phyloP scores from a whole-genome alignment of 2,329 filamentous ascomycete species.

The Penicillium sp. region DNA sequence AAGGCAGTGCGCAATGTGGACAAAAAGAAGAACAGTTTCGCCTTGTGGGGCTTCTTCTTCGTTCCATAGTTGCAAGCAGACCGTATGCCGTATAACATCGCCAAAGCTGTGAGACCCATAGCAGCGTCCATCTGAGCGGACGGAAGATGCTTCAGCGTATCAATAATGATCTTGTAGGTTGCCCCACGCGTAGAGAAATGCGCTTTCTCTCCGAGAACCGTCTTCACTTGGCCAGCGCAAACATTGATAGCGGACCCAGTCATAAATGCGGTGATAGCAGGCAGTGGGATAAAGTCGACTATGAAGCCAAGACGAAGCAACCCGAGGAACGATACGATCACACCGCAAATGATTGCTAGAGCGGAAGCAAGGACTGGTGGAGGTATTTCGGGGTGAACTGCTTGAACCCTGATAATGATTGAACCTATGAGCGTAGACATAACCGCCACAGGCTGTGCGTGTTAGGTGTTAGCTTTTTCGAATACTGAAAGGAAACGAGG shows the following conservation, averaged over 20 bases:
- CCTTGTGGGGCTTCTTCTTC: slow-evolving; percentile 56
- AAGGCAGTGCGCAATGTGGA: slow-evolving; percentile 79
- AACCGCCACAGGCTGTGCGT: slow-evolving; percentile 68
- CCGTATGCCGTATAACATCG: slow-evolving; percentile 65
- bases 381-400: slow-evolving; percentile 46
- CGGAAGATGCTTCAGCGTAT: slow-evolving; percentile 62
- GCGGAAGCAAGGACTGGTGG: slow-evolving; percentile 63
- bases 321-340: slow-evolving; percentile 66
- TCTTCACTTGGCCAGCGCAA: slow-evolving; percentile 4
- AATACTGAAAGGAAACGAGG: slow-evolving; percentile 14
- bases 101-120: slow-evolving; percentile 68
- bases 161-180: slow-evolving; percentile 71
- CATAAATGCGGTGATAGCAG: slow-evolving; percentile 8
- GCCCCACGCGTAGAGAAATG: slow-evolving; percentile 60
- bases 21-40: slow-evolving; percentile 75
- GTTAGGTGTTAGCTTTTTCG: not conserved
- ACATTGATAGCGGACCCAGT: slow-evolving; percentile 8
- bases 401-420: slow-evolving; percentile 57
- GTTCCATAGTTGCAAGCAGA: slow-evolving; percentile 53
- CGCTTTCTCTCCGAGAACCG: slow-evolving; percentile 45
- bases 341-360: slow-evolving; percentile 66
- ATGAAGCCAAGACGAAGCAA: slow-evolving; percentile 58
- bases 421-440: slow-evolving; percentile 81
- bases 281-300: slow-evolving; percentile 8
- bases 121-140: slow-evolving; percentile 63